These are phyloP conservation scores for Craspedostauros australis DNA, from an alignment of 108 stramenopile species.

Conservation along the genomic window DNA sequence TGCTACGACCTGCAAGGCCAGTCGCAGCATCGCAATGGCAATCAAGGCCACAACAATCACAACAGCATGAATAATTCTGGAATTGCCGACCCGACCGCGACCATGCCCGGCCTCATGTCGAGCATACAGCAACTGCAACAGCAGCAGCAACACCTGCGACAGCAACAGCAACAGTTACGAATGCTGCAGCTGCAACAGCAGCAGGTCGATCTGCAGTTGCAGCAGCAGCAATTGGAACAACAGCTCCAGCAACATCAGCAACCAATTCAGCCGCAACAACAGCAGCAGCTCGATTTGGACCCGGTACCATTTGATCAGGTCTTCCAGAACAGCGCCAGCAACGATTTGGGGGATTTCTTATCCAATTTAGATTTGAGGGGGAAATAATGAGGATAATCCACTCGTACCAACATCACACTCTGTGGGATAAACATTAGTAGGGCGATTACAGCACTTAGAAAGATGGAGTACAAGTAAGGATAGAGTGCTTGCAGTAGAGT, in stretches of 20 bases:
- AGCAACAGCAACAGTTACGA: not conserved
- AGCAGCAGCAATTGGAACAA: no score
- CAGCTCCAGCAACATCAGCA: not conserved
- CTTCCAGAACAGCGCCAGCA: not conserved
- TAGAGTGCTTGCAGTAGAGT: not conserved
- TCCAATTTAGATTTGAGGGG: not conserved
- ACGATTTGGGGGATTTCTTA: constrained; percentile 2
- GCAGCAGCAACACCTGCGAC: not conserved
- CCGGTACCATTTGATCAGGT: constrained; percentile 13
- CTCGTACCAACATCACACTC: not conserved
- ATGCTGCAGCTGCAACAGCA: constrained; percentile 1
- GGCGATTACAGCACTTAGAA: not conserved
- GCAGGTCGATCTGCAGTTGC: constrained; percentile 3
- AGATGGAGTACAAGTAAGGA: not conserved
- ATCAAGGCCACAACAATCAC: not conserved
- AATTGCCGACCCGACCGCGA: not conserved
- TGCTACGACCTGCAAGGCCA: no score
- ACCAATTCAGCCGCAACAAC: not conserved
- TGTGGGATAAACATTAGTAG: not conserved
- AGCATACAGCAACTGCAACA: not conserved
- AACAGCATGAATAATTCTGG: not conserved
- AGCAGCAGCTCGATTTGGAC: not conserved
- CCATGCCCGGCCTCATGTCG: not conserved
- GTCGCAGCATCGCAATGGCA: not conserved
- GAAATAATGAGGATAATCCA: not conserved